Evolutionary conservation across 805 yeast species (phyloP).

Genomic region (Myxozyma nipponensis): DNA sequence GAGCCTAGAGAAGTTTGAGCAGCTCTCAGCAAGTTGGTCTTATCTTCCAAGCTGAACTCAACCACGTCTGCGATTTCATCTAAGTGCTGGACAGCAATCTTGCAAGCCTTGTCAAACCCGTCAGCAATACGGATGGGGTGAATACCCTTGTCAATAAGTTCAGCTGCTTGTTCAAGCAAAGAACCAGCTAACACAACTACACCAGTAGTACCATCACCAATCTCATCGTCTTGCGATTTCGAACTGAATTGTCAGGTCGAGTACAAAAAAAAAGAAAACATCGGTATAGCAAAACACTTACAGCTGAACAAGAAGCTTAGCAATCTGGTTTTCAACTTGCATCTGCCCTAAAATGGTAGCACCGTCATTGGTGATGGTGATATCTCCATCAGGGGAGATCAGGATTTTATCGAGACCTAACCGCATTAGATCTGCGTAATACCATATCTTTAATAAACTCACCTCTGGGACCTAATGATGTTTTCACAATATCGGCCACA

Average conservation of each 20-base stretch:
- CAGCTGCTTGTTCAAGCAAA: constrained; percentile 87
- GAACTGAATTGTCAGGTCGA: constrained; percentile 37
- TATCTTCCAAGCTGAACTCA: constrained; percentile 46
- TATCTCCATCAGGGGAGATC: constrained; percentile 94
- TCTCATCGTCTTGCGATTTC: constrained; percentile 94
- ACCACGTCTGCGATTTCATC: constrained; percentile 72
- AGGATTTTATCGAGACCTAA: constrained; percentile 85
- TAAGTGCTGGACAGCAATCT: constrained; percentile 74
- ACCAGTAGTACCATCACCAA: constrained; percentile 99
- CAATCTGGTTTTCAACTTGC: constrained; percentile 95
- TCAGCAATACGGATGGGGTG: constrained; percentile 96
- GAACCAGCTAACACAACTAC: constrained; percentile 97
- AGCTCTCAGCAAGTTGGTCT: constrained; percentile 66
- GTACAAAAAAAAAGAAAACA: not conserved
- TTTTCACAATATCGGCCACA: constrained; percentile 85
- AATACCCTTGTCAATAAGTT: constrained; percentile 80
- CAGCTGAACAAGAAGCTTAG: constrained; percentile 88
- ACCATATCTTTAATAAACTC: too few species aligned
- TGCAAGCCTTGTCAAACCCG: constrained; percentile 96
- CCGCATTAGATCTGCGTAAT: too few species aligned
- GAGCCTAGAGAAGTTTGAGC: constrained; percentile 94
- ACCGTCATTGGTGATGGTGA: constrained; percentile 97
- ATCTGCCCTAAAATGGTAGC: constrained; percentile 94
- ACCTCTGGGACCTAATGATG: constrained; percentile 93
- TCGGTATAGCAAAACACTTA: constrained; percentile 30